Evolutionary conservation across 2,329 filamentous ascomycete species (phyloP).

Genomic region (Elsinoe arachidis): DNA sequence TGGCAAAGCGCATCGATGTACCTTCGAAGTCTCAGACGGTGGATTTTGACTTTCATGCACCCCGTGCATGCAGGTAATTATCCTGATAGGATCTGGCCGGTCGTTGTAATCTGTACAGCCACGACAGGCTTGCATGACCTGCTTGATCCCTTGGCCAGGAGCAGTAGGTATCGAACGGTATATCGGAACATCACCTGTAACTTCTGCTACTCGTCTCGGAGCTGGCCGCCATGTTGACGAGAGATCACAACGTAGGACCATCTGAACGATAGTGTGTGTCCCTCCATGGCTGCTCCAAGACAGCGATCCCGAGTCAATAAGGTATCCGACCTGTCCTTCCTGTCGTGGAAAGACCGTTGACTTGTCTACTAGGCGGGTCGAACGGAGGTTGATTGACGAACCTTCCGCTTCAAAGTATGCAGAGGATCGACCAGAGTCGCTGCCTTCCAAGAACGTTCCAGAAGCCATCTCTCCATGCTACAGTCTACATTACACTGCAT

Average conservation of each 20-base stretch:
- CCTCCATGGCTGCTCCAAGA: no score
- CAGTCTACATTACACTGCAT: constrained; percentile 34
- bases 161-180: no score
- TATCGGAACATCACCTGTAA: no score
- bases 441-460: background rate
- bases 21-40: background rate
- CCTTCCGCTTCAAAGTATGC: background rate
- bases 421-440: no score
- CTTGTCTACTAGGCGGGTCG: no score
- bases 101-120: background rate
- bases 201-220: background rate
- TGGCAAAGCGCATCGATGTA: background rate
- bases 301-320: no score
- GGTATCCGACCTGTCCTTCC: no score
- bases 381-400: background rate
- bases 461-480: background rate
- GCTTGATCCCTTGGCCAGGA: no score
- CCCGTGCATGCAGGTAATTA: background rate
- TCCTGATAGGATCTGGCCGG: background rate
- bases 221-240: background rate
- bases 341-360: no score
- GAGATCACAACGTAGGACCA: background rate
- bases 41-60: background rate
- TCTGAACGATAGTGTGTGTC: background rate
- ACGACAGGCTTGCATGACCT: no score